phyloP scores from a whole-genome alignment of 352 stramenopile genomes.

The Globisporangium solare region DNA sequence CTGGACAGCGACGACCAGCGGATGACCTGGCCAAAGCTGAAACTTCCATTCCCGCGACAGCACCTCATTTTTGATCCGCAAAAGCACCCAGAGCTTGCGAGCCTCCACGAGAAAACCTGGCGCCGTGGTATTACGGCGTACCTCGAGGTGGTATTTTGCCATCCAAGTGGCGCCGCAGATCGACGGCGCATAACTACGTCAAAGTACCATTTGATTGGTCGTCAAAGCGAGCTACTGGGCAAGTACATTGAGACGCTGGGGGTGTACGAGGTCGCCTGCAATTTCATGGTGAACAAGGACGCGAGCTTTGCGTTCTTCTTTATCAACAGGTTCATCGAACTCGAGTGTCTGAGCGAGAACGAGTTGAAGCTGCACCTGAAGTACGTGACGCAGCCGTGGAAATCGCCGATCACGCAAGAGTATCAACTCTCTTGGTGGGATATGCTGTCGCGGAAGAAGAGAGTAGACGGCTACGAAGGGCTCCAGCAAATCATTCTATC shows the following conservation, averaged over 20 bases:
- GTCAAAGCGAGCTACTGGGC: slow-evolving; percentile 2
- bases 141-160: slow-evolving; percentile 5
- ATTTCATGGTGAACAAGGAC: neutral
- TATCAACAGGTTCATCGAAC: slow-evolving; percentile 1
- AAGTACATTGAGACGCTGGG: slow-evolving; percentile 8
- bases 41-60: slow-evolving; percentile 7
- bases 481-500: neutral
- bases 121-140: neutral
- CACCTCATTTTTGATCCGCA: slow-evolving; percentile 1
- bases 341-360: neutral
- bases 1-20: neutral
- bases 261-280: slow-evolving; percentile 1
- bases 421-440: slow-evolving; percentile 4
- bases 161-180: neutral
- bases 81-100: neutral
- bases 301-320: slow-evolving; percentile 8
- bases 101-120: slow-evolving; percentile 3
- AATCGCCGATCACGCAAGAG: neutral
- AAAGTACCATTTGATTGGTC: neutral
- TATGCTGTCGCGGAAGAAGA: neutral
- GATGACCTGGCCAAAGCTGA: neutral
- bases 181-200: neutral
- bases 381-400: slow-evolving; percentile 5
- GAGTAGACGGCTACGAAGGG: neutral
- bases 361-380: slow-evolving; percentile 6